Percentiles rank a stretch among this genome's conserved stretches.
Evolutionary conservation across 306 rosid genomes (phyloP).

Genomic region (Quercus wislizeni): DNA sequence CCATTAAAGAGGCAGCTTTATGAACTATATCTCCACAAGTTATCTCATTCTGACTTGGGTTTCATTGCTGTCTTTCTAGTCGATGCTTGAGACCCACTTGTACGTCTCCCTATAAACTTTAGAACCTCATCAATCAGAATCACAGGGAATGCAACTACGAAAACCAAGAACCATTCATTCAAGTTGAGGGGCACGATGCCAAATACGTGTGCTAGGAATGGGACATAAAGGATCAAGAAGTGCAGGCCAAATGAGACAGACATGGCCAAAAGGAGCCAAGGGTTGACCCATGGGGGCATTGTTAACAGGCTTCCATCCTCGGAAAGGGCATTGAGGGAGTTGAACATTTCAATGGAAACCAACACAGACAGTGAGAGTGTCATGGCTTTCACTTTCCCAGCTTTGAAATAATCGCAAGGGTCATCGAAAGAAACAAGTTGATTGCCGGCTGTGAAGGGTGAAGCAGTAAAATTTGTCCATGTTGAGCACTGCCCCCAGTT

Average conservation of each 20-base stretch:
- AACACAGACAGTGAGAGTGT: conserved; percentile 88
- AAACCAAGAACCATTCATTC: conserved; percentile 56
- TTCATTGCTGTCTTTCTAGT: conserved; percentile 35
- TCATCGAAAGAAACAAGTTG: conserved; percentile 45
- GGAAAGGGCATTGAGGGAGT: conserved; percentile 85
- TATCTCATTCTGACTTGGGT: conserved; percentile 62
- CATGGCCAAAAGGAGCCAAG: conserved; percentile 96
- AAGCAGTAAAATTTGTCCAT: conserved; percentile 76
- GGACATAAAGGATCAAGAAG: conserved; percentile 83
- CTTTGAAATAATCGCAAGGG: conserved; percentile 75
- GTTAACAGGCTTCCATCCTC: conserved; percentile 85
- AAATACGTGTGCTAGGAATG: conserved; percentile 77
- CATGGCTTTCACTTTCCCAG: conserved; percentile 83
- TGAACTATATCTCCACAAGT: conserved; percentile 17
- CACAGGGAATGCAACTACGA: conserved; percentile 52
- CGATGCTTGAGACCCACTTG: conserved; percentile 37
- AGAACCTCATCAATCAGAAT: conserved; percentile 61
- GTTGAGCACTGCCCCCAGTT: conserved; percentile 82
- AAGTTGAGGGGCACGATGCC: conserved; percentile 81
- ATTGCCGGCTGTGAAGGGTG: conserved; percentile 80
- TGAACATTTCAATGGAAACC: conserved; percentile 98
- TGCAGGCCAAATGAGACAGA: conserved; percentile 83
- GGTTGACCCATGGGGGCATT: conserved; percentile 99
- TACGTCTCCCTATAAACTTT: conserved; percentile 48
- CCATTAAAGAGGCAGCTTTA: neutral